Conservation (phyloP, 2,329 filamentous ascomycete species). For the Xylariaceae sp. region DNA sequence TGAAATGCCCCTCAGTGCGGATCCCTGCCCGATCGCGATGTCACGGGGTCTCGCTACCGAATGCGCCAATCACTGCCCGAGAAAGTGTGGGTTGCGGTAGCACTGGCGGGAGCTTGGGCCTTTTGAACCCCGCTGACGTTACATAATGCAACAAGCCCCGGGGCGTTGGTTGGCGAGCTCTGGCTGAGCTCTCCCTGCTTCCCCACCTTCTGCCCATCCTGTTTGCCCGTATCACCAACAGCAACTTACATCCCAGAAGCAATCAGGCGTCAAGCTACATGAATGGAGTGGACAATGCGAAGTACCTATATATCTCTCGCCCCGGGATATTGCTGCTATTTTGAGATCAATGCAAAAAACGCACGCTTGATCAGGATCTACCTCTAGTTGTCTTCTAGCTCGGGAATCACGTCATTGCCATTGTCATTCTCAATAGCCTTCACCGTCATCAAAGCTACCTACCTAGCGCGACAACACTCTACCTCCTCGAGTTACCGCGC, state of each 20-base stretch:
- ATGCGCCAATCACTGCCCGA: constrained; percentile 12
- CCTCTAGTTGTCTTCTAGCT: no score
- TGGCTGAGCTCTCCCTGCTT: neutral
- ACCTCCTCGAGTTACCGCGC: no score
- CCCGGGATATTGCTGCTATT: neutral
- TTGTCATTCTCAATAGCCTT: no score
- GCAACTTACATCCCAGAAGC: neutral
- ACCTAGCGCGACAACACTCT: no score
- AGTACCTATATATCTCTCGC: neutral
- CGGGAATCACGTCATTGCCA: neutral
- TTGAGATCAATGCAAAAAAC: neutral
- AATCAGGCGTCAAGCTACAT: neutral
- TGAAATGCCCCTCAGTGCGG: constrained; percentile 6
- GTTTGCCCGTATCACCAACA: constrained; percentile 9
- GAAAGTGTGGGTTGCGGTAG: constrained; percentile 3
- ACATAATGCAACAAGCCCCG: constrained; percentile 7
- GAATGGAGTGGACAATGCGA: no score
- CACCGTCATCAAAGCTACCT: no score
- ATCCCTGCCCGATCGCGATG: constrained; percentile 21
- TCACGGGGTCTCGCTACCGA: constrained; percentile 20
- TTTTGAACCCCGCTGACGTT: constrained; percentile 15
- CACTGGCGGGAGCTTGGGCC: constrained; percentile 16
- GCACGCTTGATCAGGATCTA: neutral
- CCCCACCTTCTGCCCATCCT: constrained; percentile 3
- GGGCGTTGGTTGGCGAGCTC: neutral